Evolutionary conservation across 148 eudicot genomes (phyloP), one percentile per base, ranked within the genome.

Genomic region (Vaccinium vitisidaea): DNA sequence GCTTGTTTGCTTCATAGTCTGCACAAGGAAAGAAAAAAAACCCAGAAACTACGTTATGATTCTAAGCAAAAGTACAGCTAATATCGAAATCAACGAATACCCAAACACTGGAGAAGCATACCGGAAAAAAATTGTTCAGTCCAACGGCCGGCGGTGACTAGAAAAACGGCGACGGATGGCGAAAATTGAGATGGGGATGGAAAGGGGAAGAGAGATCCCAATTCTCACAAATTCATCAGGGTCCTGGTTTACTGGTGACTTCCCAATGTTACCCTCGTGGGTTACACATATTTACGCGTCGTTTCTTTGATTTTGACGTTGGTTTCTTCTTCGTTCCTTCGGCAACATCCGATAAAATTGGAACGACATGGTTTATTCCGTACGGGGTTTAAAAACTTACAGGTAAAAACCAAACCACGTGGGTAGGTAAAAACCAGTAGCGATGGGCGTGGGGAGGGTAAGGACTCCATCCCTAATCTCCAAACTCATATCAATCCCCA

Each of bases 1-100:
- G 55, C 78, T 84, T 74, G 16, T 43, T 25, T 73, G 69, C 69
- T 84, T 63, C 86, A 84, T 84, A 18, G 30, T 84, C 86, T 84
- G 83, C 78, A 71, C 30, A 84, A 50, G 55, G 2, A 8, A 43
- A 80, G 1, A 79, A 19, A 6, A 23, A 23, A 74, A 84, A 19
- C 80, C 75, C 14, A 50, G 32, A 78, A 75, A 43, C 48, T 23
- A 63, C 30, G 36, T n/a, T 3, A 50, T n/a, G 18, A 54, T 65
- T 30, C 9, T 16, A 3, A n/a, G 19, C 48, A 39, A 14, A 56
- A 56, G 5, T 9, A 75, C 39, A n/a, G 15, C 8, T 52, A 53
- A 53, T 1, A 10, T 53, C 21, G 43, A 5, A 78, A 16, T 75
- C 19, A 6, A 16, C 76, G 7, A 32, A 15, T 15, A 74, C 2